Evolutionary conservation across 495 filamentous ascomycete species (phyloP), one percentile per base, ranked within the genome.

Genomic region (Delitschia confertaspora): DNA sequence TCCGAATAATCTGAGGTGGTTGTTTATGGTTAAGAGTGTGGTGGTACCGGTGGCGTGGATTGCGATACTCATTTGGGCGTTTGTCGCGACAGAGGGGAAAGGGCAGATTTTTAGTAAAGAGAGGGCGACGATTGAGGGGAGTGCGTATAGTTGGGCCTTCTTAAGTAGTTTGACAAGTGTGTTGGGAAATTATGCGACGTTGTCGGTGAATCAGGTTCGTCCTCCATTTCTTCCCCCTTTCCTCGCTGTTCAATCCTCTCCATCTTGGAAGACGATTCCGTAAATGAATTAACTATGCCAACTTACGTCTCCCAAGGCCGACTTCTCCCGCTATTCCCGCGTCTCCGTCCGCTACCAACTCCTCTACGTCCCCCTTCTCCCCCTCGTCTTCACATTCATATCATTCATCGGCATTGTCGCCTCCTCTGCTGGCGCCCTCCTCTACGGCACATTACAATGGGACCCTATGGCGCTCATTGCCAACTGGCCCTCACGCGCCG

Each of bases 251-350:
- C 22, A 2, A 21, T 20, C 9, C 6, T 30, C 6, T 5, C 21
- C n/a, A n/a, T n/a, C n/a, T n/a, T n/a, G n/a, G n/a, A n/a, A n/a
- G n/a, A n/a, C n/a, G n/a, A n/a, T n/a, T 17, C 11, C 16, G 11
- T 11, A 14, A 18, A 5, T 35, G 25, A 3, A 2, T n/a, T 42
- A 5, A 11, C 22, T 3, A 42, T 42, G 17, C 37, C 37, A 10
- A 3, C 26, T 43, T 31, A 30, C n/a, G n/a, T n/a, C n/a, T n/a
- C n/a, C n/a, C n/a, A n/a, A 60, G 44, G 57, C 61, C 31, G 78
- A 82, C 60, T 80, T 80, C 63, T 71, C 69, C 11, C 67, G 77
- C 0, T 80, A 78, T 58, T 70, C 75, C 6, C 66, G 60, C 31
- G 56, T 58, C 37, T 63, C 63, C 2, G 54, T 64, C 22, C 66